Conservation (phyloP, 305 asterid genomes). For the Withania somnifera region DNA sequence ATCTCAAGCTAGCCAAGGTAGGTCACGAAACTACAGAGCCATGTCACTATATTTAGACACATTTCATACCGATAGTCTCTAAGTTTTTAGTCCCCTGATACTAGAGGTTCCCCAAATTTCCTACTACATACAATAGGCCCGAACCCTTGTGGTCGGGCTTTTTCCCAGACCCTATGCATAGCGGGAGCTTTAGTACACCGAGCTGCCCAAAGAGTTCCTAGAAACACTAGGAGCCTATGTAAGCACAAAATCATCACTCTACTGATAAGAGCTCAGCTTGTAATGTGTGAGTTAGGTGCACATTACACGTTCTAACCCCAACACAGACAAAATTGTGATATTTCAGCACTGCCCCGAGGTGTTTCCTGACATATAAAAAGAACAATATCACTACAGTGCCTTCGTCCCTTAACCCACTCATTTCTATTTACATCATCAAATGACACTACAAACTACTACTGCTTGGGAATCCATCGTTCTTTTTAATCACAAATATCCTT, state of each 20-base stretch:
- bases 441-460: background rate
- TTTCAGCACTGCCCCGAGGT: background rate
- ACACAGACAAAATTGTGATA: no score
- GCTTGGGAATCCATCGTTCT: background rate
- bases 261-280: background rate
- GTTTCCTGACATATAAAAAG: background rate
- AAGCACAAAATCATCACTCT: background rate
- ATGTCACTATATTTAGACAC: background rate
- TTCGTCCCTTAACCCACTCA: background rate
- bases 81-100: background rate
- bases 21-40: background rate
- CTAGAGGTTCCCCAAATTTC: background rate
- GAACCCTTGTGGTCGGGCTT: no score
- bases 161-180: no score
- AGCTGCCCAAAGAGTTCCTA: background rate
- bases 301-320: background rate
- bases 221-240: background rate
- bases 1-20: background rate
- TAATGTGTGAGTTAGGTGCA: background rate
- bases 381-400: background rate
- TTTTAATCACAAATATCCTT: background rate
- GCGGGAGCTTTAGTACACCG: no score
- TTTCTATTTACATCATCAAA: background rate
- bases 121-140: background rate
- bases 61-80: background rate